Evolutionary conservation across 495 filamentous ascomycete species (phyloP), one percentile per base, ranked within the genome.

Genomic region (Platismatia glauca): DNA sequence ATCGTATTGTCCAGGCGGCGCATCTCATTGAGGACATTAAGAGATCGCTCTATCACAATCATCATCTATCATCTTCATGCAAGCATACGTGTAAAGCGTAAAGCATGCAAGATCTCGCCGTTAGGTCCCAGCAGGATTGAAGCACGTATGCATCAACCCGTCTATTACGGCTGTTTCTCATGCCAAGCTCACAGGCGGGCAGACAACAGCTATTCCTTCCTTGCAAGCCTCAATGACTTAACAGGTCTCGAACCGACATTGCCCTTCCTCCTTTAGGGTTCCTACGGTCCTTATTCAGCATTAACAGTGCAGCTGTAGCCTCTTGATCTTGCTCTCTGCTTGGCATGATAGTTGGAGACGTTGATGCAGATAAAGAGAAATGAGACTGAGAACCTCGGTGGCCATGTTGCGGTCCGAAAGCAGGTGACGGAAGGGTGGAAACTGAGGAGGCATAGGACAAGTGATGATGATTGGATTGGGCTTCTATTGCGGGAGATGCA

Each of bases 221-320:
- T 52, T 52, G 50, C 6, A 53, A 33, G 7, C 29, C 13, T 27
- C 52, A 63, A 55, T 55, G 57, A 44, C 61, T 91, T 52, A 95
- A 77, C 60, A 94, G 73, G 74, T 95, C 90, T 61, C 79, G 84
- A 2, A 93, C 90, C 70, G 89, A 92, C 84, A 93, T 89, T 0
- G 87, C 85, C 65, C 61, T 59, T 33, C 57, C 63, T 22, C 55
- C 57, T 41, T 66, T 65, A 13, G 50, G 63, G 46, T 74, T 68
- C 58, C 87, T 75, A 22, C 86, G 77, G 67, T 89, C 88, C 60
- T 80, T 81, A 58, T 89, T 91, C 53, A 95, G 73, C 85, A 94
- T 88, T 52, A 95, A 73, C 66, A 95, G 73, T 3, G 89, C 89
- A 22, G 88, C 85, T 2, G 89, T 91, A 1, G 87, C 90, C 71